Evolutionary conservation across 2,329 filamentous ascomycete genomes (phyloP), one percentile per base, ranked within the genome.

Genomic region (Neofusicoccum sp.): DNA sequence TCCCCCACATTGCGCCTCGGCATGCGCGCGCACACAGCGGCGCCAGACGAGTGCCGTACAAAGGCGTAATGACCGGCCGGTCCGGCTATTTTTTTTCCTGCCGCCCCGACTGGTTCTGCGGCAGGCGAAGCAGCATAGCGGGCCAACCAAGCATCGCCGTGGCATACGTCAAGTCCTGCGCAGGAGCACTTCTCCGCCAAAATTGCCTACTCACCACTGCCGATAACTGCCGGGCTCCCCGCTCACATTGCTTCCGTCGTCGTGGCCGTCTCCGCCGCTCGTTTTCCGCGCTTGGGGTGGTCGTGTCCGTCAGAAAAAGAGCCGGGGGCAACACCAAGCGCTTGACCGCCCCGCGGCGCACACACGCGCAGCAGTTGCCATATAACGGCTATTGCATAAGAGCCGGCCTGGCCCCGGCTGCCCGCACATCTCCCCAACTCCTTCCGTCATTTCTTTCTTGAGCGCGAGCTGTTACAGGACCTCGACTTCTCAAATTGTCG

Each of bases 1-100:
- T 56, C 36, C 51, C 34, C 51, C 51, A 56, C 51, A 56, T 43
- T 33, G n/a, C n/a, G 34, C 24, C 48, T 53, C 38, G 48, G 48
- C 48, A 16, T 40, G 34, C 14, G n/a, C 24, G 7, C 6, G 36
- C 34, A 33, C 4, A 14, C 51, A 56, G 20, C 20, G 20, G 20
- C 20, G 20, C 20, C 20, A 20, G 20, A 20, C 20, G 20, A 20
- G 20, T 20, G 20, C 20, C 20, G 20, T 20, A 20, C 1, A 20
- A 20, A 20, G 20, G 20, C 20, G 20, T 20, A 20, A n/a, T 16
- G 43, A 33, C 43, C 26, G 38, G 51, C 28, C 51, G 36, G 14
- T 9, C 34, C 49, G 34, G 34, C 36, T 28, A 43, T 20, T 33
- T 43, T 41, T 11, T 31, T 43, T 24, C 38, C 24, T 12, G 26